Evolutionary conservation across 306 rosid species (phyloP).

Genomic region (Betula pendula): DNA sequence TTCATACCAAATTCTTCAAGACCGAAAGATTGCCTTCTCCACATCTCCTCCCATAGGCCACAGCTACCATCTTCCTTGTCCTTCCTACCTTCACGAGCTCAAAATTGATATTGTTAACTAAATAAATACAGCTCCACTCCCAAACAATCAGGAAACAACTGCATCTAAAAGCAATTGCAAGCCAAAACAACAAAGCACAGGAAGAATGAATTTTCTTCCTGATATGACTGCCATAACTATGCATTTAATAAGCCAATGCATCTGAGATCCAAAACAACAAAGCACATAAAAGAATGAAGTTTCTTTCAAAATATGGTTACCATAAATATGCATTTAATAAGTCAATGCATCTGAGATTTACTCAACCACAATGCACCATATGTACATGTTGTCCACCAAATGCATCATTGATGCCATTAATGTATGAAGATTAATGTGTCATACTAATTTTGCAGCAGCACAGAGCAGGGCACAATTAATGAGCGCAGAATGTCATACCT

Average conservation of each 20-base stretch:
- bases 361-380: conserved; percentile 4
- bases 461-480: not conserved
- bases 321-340: not conserved
- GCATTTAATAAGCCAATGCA: no score
- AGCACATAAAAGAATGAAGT: no score
- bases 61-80: conserved; percentile 75
- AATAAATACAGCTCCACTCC: conserved; percentile 27
- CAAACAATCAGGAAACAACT: conserved; percentile 19
- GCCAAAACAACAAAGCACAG: conserved; percentile 2
- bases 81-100: conserved; percentile 73
- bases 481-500: conserved; percentile 50
- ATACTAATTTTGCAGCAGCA: not conserved
- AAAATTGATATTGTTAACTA: conserved; percentile 29
- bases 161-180: not conserved
- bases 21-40: conserved; percentile 80
- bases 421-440: not conserved
- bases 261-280: no score
- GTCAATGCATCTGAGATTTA: conserved; percentile 9
- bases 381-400: conserved; percentile 12
- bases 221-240: no score
- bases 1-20: conserved; percentile 78
- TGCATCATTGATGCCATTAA: not conserved
- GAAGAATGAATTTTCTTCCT: not conserved
- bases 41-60: conserved; percentile 78
- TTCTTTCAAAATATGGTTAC: conserved; percentile 9